Conservation (phyloP, 2,329 filamentous ascomycete genomes). For the Pseudogymnoascus sp. region DNA sequence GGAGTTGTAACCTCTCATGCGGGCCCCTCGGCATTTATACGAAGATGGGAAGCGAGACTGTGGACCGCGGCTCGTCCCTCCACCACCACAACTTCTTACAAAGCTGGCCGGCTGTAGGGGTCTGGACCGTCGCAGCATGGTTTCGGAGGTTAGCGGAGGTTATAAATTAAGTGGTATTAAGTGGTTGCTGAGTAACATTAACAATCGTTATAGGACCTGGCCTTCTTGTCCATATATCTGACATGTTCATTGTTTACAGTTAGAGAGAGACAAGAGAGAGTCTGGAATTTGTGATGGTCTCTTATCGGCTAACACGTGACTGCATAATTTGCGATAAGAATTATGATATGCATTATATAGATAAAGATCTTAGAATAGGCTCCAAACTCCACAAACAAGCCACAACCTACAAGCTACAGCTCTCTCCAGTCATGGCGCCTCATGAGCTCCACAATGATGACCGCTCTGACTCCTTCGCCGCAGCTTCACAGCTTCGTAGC, state of each 20-base stretch:
- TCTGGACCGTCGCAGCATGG: not conserved
- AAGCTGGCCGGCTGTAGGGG: not conserved
- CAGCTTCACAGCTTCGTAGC: not conserved
- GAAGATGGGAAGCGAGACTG: not conserved
- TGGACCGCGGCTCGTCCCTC: conserved; percentile 1
- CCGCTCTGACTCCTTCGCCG: not conserved
- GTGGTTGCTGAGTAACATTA: not conserved
- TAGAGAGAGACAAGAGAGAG: too few species aligned
- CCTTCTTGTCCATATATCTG: not conserved
- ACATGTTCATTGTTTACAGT: not conserved
- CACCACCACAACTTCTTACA: not conserved
- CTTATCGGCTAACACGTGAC: not conserved
- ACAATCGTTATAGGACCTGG: not conserved
- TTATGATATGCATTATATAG: not conserved
- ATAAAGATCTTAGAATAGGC: not conserved
- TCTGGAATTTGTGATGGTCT: not conserved
- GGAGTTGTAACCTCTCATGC: not conserved
- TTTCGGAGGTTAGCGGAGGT: not conserved
- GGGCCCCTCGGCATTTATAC: conserved; percentile 2
- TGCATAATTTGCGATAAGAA: not conserved
- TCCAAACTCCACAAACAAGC: not conserved
- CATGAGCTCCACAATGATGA: not conserved
- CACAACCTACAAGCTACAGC: not conserved
- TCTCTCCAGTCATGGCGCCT: not conserved
- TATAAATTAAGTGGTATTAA: not conserved